Evolutionary conservation across 345 rosid species (phyloP), one percentile per base, ranked within the genome.

Genomic region (Conringia planisiliqua): DNA sequence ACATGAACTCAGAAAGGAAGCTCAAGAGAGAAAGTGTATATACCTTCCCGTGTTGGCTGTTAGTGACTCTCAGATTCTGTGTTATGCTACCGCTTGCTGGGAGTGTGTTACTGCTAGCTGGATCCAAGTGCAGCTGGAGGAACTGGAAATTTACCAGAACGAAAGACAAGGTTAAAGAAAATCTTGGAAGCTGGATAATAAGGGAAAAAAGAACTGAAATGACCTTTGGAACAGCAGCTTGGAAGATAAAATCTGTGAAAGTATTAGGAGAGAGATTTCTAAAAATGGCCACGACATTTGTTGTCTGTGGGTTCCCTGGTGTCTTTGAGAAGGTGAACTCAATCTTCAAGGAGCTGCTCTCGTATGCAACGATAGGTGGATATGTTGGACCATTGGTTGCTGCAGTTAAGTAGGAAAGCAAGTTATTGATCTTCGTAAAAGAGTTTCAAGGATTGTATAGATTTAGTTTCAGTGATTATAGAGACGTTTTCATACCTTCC

Each of bases 1-100:
- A 58, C 33, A 48, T 10, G 22, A 3, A 11, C 12, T 36, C 10
- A 30, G 58, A 68, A 32, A 66, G 42, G 42, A 62, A 59, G 9
- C 26, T 16, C 1, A 62, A 54, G 11, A 77, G 22, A 47, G 62
- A 9, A 32, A 32, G 68, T 60, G 43, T 40, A 42, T 46, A 14
- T 86, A 95, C 99, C 99, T 90, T 95, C 77, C 97, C 97, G n/a
- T 95, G 96, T 81, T 90, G 99, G 82, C 88, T 92, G 85, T 95
- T 95, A 32, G 90, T 86, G 61, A 95, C 93, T 68, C 78, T 89
- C 82, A 92, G 80, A 44, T 44, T 86, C 77, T 92, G 99, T 18
- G 78, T 84, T 62, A 92, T 81, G 68, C 70, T 84, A 73, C 90
- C 85, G 52, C 83, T 83, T 13, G 86, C 90, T 27, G 86, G 91